phyloP scores from a whole-genome alignment of 2,329 filamentous ascomycete genomes.

The Fusarium illudens region DNA sequence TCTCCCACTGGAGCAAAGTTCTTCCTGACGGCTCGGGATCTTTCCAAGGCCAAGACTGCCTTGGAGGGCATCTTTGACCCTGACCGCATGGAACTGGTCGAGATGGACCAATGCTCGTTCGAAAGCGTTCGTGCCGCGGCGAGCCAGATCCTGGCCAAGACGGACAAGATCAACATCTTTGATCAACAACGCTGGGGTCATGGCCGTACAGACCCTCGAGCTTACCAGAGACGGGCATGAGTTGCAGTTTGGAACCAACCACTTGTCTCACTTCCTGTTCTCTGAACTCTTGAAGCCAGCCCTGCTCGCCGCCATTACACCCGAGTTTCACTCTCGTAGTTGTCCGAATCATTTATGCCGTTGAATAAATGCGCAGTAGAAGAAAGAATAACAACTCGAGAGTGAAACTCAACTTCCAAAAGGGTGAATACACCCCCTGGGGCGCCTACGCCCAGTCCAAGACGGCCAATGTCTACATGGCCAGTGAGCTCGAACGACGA shows the following conservation, averaged over 20 bases:
- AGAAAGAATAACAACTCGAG: constrained; percentile 51
- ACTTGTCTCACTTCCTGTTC: constrained; percentile 41
- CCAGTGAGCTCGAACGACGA: constrained; percentile 33
- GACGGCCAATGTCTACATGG: constrained; percentile 37
- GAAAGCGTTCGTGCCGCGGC: constrained; percentile 35
- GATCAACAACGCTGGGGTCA: constrained; percentile 37
- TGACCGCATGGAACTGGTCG: constrained; percentile 23
- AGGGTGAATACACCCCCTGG: constrained; percentile 17
- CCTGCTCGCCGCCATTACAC: constrained; percentile 50
- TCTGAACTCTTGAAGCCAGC: constrained; percentile 52
- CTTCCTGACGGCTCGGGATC: constrained; percentile 32
- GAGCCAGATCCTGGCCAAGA: constrained; percentile 11
- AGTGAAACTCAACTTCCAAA: constrained; percentile 20
- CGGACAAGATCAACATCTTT: constrained; percentile 30
- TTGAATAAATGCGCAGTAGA: constrained; percentile 49
- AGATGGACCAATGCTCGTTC: constrained; percentile 37
- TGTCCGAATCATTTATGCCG: constrained; percentile 41
- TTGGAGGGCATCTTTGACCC: constrained; percentile 17
- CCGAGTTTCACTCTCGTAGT: constrained; percentile 55
- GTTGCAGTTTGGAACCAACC: constrained; percentile 41
- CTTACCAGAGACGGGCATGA: constrained; percentile 37
- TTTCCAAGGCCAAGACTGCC: constrained; percentile 29
- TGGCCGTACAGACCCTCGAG: constrained; percentile 25
- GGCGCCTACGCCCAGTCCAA: constrained; percentile 33
- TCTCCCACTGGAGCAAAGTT: constrained; percentile 46